A percentile compares a stretch with the other conserved stretches of the same genome.
These are phyloP conservation scores for Eudorina sp. DNA, from an alignment of 139 green algal genomes.

Conservation along the genomic window DNA sequence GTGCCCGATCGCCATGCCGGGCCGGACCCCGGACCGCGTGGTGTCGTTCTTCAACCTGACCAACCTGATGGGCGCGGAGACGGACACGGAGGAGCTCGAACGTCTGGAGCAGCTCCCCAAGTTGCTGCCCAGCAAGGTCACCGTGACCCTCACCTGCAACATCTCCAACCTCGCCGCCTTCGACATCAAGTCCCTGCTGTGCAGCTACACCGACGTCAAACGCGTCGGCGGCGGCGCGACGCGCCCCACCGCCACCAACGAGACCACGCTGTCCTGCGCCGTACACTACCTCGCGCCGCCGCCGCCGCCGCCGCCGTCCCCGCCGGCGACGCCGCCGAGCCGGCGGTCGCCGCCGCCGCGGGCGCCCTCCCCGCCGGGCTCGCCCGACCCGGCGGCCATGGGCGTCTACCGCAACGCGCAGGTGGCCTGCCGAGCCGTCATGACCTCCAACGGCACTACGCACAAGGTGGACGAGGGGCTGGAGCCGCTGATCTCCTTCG, in stretches of 20 bases:
- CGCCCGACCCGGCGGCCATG: too few relatives aligned
- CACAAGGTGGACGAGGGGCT: conserved; percentile 7
- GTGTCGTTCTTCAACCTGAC: conserved; percentile 16
- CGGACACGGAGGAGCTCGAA: neutral
- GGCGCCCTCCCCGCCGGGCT: neutral
- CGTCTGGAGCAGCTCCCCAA: neutral
- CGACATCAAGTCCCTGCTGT: neutral
- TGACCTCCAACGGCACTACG: conserved; percentile 18
- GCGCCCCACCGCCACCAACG: neutral
- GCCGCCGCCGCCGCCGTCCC: neutral
- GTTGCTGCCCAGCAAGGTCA: neutral
- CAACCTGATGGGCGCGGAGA: neutral
- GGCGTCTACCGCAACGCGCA: neutral
- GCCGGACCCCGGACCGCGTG: neutral
- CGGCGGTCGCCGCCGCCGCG: neutral
- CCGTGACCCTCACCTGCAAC: conserved; percentile 23
- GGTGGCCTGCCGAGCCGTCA: neutral
- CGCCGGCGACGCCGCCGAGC: neutral
- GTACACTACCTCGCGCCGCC: neutral
- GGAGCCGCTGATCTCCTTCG: neutral
- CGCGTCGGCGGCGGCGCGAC: neutral
- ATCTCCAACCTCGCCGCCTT: neutral
- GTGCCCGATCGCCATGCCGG: conserved; percentile 25
- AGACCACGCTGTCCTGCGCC: neutral
- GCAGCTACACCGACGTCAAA: neutral